Conservation (phyloP, 2,329 filamentous ascomycete genomes). For the Westerdykella ornata region DNA sequence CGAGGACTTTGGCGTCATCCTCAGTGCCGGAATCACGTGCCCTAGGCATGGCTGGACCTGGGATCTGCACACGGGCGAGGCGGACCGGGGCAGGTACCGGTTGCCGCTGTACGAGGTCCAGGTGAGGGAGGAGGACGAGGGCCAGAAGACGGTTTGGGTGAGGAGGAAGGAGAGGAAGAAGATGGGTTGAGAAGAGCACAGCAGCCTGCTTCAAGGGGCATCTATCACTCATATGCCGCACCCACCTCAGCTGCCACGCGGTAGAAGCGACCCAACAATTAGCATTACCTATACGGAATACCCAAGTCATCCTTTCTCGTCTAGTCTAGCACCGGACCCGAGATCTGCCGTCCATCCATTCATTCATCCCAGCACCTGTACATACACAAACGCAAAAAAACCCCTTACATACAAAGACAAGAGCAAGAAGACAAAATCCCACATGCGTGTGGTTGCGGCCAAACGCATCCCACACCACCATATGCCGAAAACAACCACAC, state of each 20-base stretch:
- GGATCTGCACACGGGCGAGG: slow-evolving; percentile 57
- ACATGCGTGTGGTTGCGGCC: no score
- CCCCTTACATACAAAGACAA: no score
- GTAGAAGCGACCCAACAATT: background rate
- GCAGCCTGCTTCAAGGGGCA: no score
- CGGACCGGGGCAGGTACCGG: slow-evolving; percentile 57
- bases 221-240: no score
- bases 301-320: background rate
- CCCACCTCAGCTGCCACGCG: no score
- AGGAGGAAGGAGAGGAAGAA: slow-evolving; percentile 28
- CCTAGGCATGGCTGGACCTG: slow-evolving; percentile 68
- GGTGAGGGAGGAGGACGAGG: slow-evolving; percentile 25
- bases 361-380: no score
- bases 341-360: no score
- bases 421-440: no score
- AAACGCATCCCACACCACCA: no score
- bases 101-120: slow-evolving; percentile 60
- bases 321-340: no score
- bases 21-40: slow-evolving; percentile 59
- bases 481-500: no score
- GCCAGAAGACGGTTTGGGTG: slow-evolving; percentile 28
- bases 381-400: no score
- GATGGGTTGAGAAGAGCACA: background rate
- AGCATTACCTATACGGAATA: background rate
- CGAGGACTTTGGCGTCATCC: slow-evolving; percentile 61